These are phyloP conservation scores for Mariannaea sp. DNA, from an alignment of 2,329 filamentous ascomycete species.

Conservation along the genomic window DNA sequence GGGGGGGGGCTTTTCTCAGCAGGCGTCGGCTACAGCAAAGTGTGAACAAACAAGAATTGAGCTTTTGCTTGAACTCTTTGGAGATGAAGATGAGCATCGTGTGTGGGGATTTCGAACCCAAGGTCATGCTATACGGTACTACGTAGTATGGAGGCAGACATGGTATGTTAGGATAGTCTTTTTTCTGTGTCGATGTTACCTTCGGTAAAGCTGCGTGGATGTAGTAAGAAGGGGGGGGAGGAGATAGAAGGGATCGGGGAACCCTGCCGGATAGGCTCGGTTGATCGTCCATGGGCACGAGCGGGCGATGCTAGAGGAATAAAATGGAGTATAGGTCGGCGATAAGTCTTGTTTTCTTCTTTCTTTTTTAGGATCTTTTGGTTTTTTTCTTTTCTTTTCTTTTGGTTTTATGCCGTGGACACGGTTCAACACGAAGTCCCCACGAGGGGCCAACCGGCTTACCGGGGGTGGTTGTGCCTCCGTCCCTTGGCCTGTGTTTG, in stretches of 20 bases:
- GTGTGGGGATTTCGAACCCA: background rate
- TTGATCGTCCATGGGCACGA: background rate
- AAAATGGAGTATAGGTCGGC: too few relatives aligned
- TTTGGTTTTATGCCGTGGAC: background rate
- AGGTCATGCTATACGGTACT: background rate
- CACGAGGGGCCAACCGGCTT: too few relatives aligned
- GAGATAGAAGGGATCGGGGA: constrained; percentile 5
- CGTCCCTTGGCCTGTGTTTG: background rate
- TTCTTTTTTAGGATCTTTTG: too few relatives aligned
- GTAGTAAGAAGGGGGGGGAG: too few relatives aligned
- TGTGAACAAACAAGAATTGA: too few relatives aligned
- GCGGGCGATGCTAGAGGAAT: background rate
- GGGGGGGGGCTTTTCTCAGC: background rate
- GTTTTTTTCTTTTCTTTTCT: too few relatives aligned
- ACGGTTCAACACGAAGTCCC: background rate
- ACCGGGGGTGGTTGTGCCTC: too few relatives aligned
- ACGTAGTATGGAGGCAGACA: background rate
- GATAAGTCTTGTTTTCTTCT: too few relatives aligned
- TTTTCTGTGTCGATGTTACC: background rate
- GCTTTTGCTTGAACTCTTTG: background rate
- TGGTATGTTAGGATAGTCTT: background rate
- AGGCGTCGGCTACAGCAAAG: background rate
- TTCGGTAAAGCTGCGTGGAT: background rate
- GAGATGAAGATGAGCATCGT: background rate
- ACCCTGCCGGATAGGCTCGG: constrained; percentile 1